Evolutionary conservation across 2,329 filamentous ascomycete genomes (phyloP).

Genomic region (Verticillium dahliae): DNA sequence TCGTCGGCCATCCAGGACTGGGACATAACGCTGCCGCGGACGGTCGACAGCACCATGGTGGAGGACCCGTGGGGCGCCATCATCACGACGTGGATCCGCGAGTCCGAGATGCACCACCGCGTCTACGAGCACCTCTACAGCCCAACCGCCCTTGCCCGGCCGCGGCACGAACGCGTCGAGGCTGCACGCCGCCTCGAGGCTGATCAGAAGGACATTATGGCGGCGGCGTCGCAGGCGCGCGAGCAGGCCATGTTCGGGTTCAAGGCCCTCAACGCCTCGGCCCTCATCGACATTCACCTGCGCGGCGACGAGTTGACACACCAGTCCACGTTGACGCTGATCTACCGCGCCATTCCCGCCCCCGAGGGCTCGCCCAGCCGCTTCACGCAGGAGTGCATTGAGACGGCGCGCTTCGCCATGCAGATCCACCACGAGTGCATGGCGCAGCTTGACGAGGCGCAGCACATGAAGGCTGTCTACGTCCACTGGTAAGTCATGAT

Average conservation of each 20-base stretch:
- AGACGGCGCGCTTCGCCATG: conserved; percentile 42
- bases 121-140: conserved; percentile 49
- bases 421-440: conserved; percentile 37
- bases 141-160: conserved; percentile 33
- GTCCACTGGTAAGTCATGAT: conserved; percentile 39
- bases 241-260: conserved; percentile 28
- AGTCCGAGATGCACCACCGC: conserved; percentile 49
- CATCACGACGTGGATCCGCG: conserved; percentile 46
- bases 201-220: conserved; percentile 28
- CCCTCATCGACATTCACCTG: conserved; percentile 35
- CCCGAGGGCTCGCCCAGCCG: conserved; percentile 31
- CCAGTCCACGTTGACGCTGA: conserved; percentile 40
- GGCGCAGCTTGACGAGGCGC: conserved; percentile 23
- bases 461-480: conserved; percentile 37
- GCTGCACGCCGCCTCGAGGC: conserved; percentile 30
- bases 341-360: conserved; percentile 45
- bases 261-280: conserved; percentile 28
- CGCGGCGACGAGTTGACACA: conserved; percentile 41
- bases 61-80: conserved; percentile 39
- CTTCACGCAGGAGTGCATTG: conserved; percentile 42
- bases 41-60: conserved; percentile 17
- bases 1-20: conserved; percentile 49
- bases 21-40: conserved; percentile 47
- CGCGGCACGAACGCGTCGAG: conserved; percentile 30
- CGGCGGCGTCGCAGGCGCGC: conserved; percentile 25